Percentiles rank a stretch among this genome's conserved stretches.
Evolutionary conservation across 2,329 filamentous ascomycete species (phyloP).

Genomic region (Colletotrichum sp.): DNA sequence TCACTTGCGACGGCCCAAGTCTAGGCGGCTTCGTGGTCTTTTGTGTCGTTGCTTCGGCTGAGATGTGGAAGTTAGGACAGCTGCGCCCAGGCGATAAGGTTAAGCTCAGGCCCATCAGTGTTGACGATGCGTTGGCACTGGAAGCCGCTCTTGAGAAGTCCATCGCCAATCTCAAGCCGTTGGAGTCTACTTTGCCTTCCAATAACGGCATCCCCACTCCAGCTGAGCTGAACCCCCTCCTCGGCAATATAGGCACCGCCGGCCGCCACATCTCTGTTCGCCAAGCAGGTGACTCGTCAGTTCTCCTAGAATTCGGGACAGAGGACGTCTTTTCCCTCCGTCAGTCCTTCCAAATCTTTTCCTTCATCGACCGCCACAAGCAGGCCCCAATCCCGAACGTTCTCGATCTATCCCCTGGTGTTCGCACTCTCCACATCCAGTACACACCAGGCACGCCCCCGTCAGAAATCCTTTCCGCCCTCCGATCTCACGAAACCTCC

Average conservation of each 20-base stretch:
- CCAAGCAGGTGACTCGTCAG: conserved; percentile 37
- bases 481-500: conserved; percentile 27
- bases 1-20: conserved; percentile 44
- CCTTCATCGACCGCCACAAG: conserved; percentile 36
- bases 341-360: conserved; percentile 36
- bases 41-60: conserved; percentile 39
- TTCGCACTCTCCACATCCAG: conserved; percentile 36
- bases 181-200: not conserved
- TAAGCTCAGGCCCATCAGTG: conserved; percentile 33
- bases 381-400: conserved; percentile 31
- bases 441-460: conserved; percentile 27
- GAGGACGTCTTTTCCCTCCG: conserved; percentile 33
- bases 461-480: conserved; percentile 22
- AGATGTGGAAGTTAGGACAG: conserved; percentile 49
- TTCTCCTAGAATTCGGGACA: conserved; percentile 38
- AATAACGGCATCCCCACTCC: not conserved
- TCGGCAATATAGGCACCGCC: conserved; percentile 21
- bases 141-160: conserved; percentile 25
- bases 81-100: conserved; percentile 42
- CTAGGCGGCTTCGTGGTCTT: conserved; percentile 46
- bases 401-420: conserved; percentile 36
- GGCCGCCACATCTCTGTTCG: conserved; percentile 26
- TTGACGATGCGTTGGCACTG: conserved; percentile 28
- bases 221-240: not conserved
- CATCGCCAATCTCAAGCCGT: conserved; percentile 23